Percentiles rank a stretch among this genome's conserved stretches.
Conservation (phyloP, 202 grass and related monocot genomes). For the Eragrostis tef region DNA sequence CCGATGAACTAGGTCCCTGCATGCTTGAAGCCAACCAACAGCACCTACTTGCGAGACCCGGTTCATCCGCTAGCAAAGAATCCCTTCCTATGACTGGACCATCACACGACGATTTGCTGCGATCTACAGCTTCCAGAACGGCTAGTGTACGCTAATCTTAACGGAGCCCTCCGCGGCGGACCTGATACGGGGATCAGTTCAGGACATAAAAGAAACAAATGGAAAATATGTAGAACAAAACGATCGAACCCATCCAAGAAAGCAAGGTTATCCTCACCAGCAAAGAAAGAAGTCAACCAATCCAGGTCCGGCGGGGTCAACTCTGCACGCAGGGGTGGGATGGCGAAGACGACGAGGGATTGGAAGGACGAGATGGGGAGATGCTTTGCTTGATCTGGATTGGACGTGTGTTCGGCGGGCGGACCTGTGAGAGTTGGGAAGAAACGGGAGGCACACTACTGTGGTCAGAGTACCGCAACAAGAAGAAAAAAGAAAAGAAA, state of each 20-base stretch:
- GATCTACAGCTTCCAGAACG: constrained; percentile 15
- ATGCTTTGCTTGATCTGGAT: too few species aligned
- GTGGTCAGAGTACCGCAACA: too few species aligned
- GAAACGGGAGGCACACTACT: too few species aligned
- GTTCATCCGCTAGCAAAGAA: constrained; percentile 31
- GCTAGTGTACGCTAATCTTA: neutral
- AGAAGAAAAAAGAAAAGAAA: too few species aligned
- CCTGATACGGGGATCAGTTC: neutral
- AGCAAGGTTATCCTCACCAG: neutral
- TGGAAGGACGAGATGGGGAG: too few species aligned
- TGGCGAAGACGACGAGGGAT: too few species aligned
- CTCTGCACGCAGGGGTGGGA: too few species aligned
- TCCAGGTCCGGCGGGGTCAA: neutral
- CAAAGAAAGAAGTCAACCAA: neutral
- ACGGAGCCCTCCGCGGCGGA: neutral
- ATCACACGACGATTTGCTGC: neutral
- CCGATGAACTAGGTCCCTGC: neutral
- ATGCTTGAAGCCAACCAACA: constrained; percentile 40
- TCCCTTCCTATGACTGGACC: neutral
- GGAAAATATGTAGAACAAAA: neutral
- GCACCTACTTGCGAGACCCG: constrained; percentile 13
- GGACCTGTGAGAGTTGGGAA: too few species aligned
- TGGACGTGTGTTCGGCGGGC: too few species aligned
- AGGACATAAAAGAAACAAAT: neutral
- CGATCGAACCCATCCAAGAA: neutral